Base-by-base conservation (phyloP, 169 alveolate species). In the Plasmodium reichenowi region DNA sequence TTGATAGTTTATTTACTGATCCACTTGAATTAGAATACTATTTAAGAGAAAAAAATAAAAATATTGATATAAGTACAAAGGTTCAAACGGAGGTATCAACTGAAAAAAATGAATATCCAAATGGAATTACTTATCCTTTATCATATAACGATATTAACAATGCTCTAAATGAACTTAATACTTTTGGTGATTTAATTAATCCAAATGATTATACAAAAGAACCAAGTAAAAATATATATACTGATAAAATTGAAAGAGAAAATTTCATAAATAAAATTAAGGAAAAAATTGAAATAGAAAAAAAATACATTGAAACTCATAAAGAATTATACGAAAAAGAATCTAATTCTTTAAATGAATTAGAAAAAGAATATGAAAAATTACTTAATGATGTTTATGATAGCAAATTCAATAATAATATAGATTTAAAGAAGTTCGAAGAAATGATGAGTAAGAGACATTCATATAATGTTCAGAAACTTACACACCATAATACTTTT, bases 1-100 rank as follows among this genome's bases (percentile, higher is more conserved):
- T 78, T 32, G 78, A 48, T 8, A 70, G 89, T 10, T 15, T 78
- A 45, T 64, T 78, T 59, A 52, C 70, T 4, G 60, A 78, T 45
- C 43, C 78, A 10, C 22, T 47, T 20, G 89, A 78, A 66, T 78
- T 66, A 24, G 89, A 78, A n/a, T 78, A 64, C 10, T 78, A 64
- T 50, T 47, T 64, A 70, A 63, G 76, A 71, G 89, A 78, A 59
- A 78, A 78, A 60, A 59, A n/a, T 47, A 78, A 78, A 38, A 17
- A 47, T 26, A n/a, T 50, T 0, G 32, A 26, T 1, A 60, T 29
- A 8, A 17, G 10, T 32, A 9, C 72, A 63, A 12, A 13, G 20
- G 26, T 67, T 9, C 32, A 15, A 45, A 17, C 24, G 15, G 5
- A 4, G 29, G 48, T 67, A n/a, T 50, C 24, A n/a, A 22, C 1